Conservation (phyloP, 768 basidiomycete species). For the Phanerochaete carnosa region DNA sequence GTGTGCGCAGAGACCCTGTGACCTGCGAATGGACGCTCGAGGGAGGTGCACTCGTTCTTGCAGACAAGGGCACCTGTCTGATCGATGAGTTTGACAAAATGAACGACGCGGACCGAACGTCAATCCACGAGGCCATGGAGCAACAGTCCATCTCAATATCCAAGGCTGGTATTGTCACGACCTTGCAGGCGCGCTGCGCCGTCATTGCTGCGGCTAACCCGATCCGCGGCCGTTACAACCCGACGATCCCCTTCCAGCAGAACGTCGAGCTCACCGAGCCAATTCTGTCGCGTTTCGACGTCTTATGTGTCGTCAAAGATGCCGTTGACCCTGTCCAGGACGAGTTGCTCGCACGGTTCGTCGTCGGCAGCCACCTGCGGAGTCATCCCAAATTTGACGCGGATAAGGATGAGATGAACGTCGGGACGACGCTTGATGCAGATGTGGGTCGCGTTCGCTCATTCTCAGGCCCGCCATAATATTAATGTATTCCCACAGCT, state of each 20-base stretch:
- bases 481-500: constrained; percentile 47
- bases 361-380: constrained; percentile 94
- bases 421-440: constrained; percentile 84
- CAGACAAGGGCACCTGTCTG: constrained; percentile 95
- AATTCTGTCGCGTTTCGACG: constrained; percentile 96
- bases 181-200: constrained; percentile 94
- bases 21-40: constrained; percentile 99
- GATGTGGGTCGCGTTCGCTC: constrained; percentile 59
- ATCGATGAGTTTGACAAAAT: constrained; percentile 99
- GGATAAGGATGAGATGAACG: constrained; percentile 87
- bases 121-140: constrained; percentile 99
- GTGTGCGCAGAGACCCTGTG: constrained; percentile 97
- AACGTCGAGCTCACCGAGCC: constrained; percentile 99
- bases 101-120: constrained; percentile 97
- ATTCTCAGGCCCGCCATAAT: background rate
- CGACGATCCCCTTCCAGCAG: constrained; percentile 96
- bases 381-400: constrained; percentile 92
- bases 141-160: constrained; percentile 99
- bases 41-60: constrained; percentile 96
- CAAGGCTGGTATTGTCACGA: constrained; percentile 98
- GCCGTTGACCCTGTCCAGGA: constrained; percentile 96
- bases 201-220: constrained; percentile 99
- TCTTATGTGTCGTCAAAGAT: constrained; percentile 97
- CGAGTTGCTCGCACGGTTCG: constrained; percentile 93
- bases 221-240: constrained; percentile 93